A percentile compares a stretch with the other conserved stretches of the same genome.
These are phyloP conservation scores for Plantago elongata DNA, from an alignment of 257 asterid species.

Conservation along the genomic window DNA sequence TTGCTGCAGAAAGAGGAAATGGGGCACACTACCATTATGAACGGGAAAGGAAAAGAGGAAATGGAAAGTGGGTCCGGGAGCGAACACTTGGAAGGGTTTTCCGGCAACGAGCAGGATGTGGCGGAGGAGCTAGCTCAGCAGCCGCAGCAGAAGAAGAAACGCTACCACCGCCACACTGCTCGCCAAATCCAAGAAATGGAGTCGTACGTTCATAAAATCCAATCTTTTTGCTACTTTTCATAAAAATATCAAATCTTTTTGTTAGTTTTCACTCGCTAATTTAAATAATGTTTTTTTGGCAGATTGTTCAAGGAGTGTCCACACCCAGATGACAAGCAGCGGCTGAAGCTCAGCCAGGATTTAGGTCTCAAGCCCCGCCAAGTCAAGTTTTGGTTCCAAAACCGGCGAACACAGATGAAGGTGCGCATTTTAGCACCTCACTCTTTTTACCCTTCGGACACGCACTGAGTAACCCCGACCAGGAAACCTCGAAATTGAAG, in stretches of 20 bases:
- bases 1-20: constrained; percentile 60
- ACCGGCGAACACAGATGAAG: constrained; percentile 95
- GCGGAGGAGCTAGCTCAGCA: constrained; percentile 28
- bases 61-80: constrained; percentile 86
- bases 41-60: constrained; percentile 56
- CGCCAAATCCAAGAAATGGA: constrained; percentile 99
- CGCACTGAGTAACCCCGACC: too few relatives aligned
- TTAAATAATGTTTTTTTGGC: background rate
- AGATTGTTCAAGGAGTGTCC: constrained; percentile 96
- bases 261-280: too few relatives aligned
- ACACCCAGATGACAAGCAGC: constrained; percentile 92
- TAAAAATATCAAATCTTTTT: too few relatives aligned
- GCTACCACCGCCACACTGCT: constrained; percentile 89
- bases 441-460: too few relatives aligned
- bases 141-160: constrained; percentile 55
- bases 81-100: constrained; percentile 60
- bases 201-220: constrained; percentile 30
- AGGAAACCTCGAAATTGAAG: too few relatives aligned
- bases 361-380: constrained; percentile 92
- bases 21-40: constrained; percentile 23
- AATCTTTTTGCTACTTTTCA: too few relatives aligned
- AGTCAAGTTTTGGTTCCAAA: constrained; percentile 98
- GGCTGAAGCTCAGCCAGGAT: constrained; percentile 80
- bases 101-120: constrained; percentile 67
- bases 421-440: constrained; percentile 28